phyloP scores from a whole-genome alignment of 495 filamentous ascomycete genomes.

The Penicillium arizonense region DNA sequence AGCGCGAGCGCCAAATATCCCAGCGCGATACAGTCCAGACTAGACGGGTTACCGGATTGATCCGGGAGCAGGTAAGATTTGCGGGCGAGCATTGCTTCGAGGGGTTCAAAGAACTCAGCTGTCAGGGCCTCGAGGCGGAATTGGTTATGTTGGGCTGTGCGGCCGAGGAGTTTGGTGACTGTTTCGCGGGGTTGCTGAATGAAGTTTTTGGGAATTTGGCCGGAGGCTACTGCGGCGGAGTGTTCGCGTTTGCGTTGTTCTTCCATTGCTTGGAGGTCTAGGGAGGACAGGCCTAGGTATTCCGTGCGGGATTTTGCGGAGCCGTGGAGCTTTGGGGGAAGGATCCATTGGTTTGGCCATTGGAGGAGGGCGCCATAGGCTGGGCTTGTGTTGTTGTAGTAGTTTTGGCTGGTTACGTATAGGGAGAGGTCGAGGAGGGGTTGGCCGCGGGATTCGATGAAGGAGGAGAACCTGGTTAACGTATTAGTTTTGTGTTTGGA shows the following conservation, averaged over 20 bases:
- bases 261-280: slow-evolving; percentile 58
- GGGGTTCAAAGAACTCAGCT: slow-evolving; percentile 63
- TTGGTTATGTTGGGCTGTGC: slow-evolving; percentile 38
- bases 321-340: slow-evolving; percentile 64
- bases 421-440: slow-evolving; percentile 76
- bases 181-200: slow-evolving; percentile 41
- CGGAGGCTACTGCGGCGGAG: slow-evolving; percentile 39
- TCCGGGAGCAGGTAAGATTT: slow-evolving; percentile 53
- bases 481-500: neutral
- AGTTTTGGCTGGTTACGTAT: slow-evolving; percentile 87
- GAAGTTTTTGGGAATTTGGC: slow-evolving; percentile 43
- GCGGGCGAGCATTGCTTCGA: slow-evolving; percentile 60
- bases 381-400: slow-evolving; percentile 66
- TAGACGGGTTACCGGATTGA: slow-evolving; percentile 44
- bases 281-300: slow-evolving; percentile 67
- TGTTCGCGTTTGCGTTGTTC: slow-evolving; percentile 44
- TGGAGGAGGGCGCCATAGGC: slow-evolving; percentile 73
- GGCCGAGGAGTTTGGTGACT: slow-evolving; percentile 38
- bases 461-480: slow-evolving; percentile 52
- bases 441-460: slow-evolving; percentile 61
- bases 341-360: slow-evolving; percentile 80
- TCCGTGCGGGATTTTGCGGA: slow-evolving; percentile 68
- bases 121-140: slow-evolving; percentile 73
- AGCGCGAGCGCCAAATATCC: slow-evolving; percentile 77
- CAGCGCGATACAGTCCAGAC: slow-evolving; percentile 72